Conservation (phyloP, 2,329 filamentous ascomycete species). For the Penicillium rolfsii region DNA sequence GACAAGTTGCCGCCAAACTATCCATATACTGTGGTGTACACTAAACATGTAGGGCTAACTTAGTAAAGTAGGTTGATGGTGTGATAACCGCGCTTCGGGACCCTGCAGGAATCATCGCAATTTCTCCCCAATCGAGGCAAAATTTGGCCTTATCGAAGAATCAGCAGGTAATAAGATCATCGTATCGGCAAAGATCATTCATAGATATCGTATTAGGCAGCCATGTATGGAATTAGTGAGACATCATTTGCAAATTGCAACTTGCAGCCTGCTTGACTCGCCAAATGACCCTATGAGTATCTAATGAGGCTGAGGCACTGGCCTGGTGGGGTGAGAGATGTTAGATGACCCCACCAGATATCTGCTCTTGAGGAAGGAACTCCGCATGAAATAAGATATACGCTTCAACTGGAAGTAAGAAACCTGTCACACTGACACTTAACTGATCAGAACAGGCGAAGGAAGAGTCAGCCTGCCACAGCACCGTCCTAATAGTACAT, state of each 20-base stretch:
- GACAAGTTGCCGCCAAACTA: too few species aligned
- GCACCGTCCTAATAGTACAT: background rate
- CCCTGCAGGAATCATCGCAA: constrained; percentile 10
- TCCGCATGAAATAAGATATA: background rate
- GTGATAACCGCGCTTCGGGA: constrained; percentile 2
- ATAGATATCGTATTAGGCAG: background rate
- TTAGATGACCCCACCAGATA: background rate
- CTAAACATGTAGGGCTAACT: constrained; percentile 12
- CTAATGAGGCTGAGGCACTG: background rate
- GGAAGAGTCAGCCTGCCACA: constrained; percentile 4
- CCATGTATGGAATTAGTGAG: background rate
- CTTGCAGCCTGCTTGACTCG: background rate
- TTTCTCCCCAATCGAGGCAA: background rate
- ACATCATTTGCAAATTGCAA: background rate
- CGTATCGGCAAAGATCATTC: background rate
- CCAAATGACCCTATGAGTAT: background rate
- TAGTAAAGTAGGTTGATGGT: background rate
- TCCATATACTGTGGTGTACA: background rate
- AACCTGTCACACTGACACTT: background rate
- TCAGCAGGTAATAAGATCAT: too few species aligned
- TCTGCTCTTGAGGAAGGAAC: background rate
- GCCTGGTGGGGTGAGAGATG: background rate
- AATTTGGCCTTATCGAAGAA: background rate
- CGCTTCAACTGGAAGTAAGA: background rate
- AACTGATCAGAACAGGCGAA: background rate